Base-by-base conservation (phyloP, 768 basidiomycete species). In the Crepidotus variabilis region DNA sequence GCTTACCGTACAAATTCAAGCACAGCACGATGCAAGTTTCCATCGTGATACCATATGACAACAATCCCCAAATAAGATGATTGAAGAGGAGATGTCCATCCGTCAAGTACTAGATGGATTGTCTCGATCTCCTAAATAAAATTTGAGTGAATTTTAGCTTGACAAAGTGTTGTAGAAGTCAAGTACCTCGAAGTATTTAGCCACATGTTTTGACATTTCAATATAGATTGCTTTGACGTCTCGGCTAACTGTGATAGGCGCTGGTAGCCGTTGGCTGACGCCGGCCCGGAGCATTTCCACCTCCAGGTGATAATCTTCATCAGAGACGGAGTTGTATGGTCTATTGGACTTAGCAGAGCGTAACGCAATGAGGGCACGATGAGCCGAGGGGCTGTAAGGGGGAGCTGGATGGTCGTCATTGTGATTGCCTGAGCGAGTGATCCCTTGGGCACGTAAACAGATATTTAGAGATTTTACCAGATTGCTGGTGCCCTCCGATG, bases 1-100 rank as follows among this genome's bases (percentile, higher is more conserved):
- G n/a, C n/a, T n/a, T 53, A 72, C 71, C 63, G 54, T 6, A 72
- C 67, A 52, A 74, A 75, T 47, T 74, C 72, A 1, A 75, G 61
- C 18, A 70, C 64, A 8, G 63, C 56, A 5, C 62, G 63, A 46
- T 69, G 66, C 11, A 73, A 68, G 10, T 35, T 46, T 1, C 72
- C 71, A 18, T 62, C 39, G 1, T 59, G 58, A 61, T 57, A 65
- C 72, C 67, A 68, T 16, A 65, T 51, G 14, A 75, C 56, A 20
- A 70, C 70, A 43, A 72, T 55, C 1, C 72, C 70, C n/a, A 73
- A 65, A 51, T 66, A 72, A 9, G 67, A 67, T 9, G 59, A 54
- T 0, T 59, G 57, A n/a, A 69, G 53, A 7, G 71, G 71, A 11
- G 66, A 60, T 1, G 69, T 71, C 71, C 73, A 73, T 18, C 73